These are phyloP conservation scores for Cicer cuneatum DNA, from an alignment of 306 rosid species.

Conservation along the genomic window DNA sequence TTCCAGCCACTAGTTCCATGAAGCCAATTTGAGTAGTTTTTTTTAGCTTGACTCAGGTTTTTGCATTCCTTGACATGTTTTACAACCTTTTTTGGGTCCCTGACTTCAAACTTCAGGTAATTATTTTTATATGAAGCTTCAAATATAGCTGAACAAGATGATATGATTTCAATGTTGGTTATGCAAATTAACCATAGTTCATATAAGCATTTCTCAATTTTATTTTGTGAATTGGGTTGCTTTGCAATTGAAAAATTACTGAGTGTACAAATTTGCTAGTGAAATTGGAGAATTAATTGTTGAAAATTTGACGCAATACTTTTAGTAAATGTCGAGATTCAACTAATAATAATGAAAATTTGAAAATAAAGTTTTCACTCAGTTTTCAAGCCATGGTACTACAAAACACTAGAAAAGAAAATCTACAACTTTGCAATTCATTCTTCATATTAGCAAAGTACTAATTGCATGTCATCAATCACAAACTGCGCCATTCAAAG, in stretches of 20 bases:
- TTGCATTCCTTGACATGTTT: constrained; percentile 28
- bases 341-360: background rate
- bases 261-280: background rate
- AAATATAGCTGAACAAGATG: background rate
- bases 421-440: constrained; percentile 49
- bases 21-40: constrained; percentile 21
- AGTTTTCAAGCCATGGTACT: background rate
- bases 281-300: background rate
- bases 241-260: background rate
- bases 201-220: background rate
- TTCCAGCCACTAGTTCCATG: constrained; percentile 38
- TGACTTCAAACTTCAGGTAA: constrained; percentile 10
- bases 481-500: constrained; percentile 53
- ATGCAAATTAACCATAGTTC: background rate
- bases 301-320: background rate
- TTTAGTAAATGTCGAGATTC: background rate
- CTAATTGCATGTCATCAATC: constrained; percentile 52
- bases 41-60: constrained; percentile 20
- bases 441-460: constrained; percentile 40
- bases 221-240: background rate
- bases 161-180: background rate
- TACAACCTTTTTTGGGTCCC: constrained; percentile 1
- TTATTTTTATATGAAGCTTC: constrained; percentile 26
- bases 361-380: background rate
- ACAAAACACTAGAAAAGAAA: no score